Conservation (phyloP, 2,329 filamentous ascomycete species). For the Phialophora expanda region DNA sequence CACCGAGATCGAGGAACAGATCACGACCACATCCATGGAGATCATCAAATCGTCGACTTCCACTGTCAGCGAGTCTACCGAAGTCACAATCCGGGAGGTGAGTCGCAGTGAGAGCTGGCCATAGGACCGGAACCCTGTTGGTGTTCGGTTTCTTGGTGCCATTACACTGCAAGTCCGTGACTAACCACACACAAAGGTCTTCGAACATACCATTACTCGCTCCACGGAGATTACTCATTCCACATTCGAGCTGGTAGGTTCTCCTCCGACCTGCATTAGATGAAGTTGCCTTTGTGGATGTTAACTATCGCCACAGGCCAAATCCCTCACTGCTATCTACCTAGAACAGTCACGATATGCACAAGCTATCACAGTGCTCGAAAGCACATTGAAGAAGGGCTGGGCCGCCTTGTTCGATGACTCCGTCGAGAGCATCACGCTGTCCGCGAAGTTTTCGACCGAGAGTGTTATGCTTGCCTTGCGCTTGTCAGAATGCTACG, state of each 20-base stretch:
- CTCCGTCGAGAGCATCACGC: constrained; percentile 52
- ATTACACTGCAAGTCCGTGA: background rate
- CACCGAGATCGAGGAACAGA: constrained; percentile 52
- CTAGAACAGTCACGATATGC: constrained; percentile 55
- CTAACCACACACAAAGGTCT: constrained; percentile 41
- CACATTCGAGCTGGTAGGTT: constrained; percentile 40
- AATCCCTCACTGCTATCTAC: constrained; percentile 43
- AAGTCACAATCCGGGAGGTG: constrained; percentile 50
- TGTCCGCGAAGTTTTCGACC: constrained; percentile 52
- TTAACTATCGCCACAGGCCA: background rate
- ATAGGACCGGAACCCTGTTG: background rate
- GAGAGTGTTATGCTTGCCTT: constrained; percentile 55
- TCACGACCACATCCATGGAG: constrained; percentile 49
- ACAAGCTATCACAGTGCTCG: constrained; percentile 55
- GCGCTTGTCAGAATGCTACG: constrained; percentile 54
- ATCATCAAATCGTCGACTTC: constrained; percentile 50
- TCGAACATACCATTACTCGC: constrained; percentile 49
- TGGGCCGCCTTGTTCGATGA: constrained; percentile 56
- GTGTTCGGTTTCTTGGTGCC: background rate
- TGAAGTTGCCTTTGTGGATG: background rate
- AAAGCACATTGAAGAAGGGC: constrained; percentile 51
- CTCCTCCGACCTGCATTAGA: background rate
- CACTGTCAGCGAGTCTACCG: constrained; percentile 48
- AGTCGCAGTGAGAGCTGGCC: background rate
- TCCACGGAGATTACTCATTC: constrained; percentile 47